Conservation (phyloP, 805 yeast species). For the Kluyveromyces siamensis region DNA sequence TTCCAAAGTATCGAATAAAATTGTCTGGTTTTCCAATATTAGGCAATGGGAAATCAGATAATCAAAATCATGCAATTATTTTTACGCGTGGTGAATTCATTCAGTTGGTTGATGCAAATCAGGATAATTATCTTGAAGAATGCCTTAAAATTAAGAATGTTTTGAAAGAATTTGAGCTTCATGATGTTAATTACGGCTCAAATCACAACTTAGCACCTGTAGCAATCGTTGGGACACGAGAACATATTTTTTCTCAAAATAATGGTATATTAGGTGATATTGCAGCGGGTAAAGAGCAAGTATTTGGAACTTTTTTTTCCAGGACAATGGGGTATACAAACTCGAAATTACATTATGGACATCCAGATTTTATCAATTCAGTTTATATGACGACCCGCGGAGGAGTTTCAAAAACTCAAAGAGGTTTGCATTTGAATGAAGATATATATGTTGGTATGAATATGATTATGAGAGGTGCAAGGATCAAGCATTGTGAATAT, state of each 20-base stretch:
- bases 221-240: slow-evolving; percentile 78
- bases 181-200: slow-evolving; percentile 2
- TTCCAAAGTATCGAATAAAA: slow-evolving; percentile 54
- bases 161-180: slow-evolving; percentile 68
- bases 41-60: slow-evolving; percentile 82
- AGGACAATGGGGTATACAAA: slow-evolving; percentile 76
- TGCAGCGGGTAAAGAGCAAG: slow-evolving; percentile 84
- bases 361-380: slow-evolving; percentile 72
- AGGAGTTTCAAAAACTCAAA: slow-evolving; percentile 80
- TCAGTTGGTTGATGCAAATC: slow-evolving; percentile 77
- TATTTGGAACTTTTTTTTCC: slow-evolving; percentile 78
- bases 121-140: slow-evolving; percentile 74
- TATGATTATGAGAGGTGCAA: slow-evolving; percentile 70
- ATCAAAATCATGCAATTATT: slow-evolving; percentile 67
- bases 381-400: slow-evolving; percentile 79
- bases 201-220: slow-evolving; percentile 39
- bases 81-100: slow-evolving; percentile 75
- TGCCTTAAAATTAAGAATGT: slow-evolving; percentile 67
- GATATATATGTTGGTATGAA: slow-evolving; percentile 85
- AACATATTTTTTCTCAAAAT: slow-evolving; percentile 75
- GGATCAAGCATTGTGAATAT: slow-evolving; percentile 76
- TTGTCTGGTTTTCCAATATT: slow-evolving; percentile 74
- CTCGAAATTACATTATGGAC: slow-evolving; percentile 80
- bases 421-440: slow-evolving; percentile 74
- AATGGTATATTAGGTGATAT: slow-evolving; percentile 76